Evolutionary conservation across 2,329 filamentous ascomycete genomes (phyloP), one percentile per base, ranked within the genome.

Genomic region (Sclerotiophoma versabilis): DNA sequence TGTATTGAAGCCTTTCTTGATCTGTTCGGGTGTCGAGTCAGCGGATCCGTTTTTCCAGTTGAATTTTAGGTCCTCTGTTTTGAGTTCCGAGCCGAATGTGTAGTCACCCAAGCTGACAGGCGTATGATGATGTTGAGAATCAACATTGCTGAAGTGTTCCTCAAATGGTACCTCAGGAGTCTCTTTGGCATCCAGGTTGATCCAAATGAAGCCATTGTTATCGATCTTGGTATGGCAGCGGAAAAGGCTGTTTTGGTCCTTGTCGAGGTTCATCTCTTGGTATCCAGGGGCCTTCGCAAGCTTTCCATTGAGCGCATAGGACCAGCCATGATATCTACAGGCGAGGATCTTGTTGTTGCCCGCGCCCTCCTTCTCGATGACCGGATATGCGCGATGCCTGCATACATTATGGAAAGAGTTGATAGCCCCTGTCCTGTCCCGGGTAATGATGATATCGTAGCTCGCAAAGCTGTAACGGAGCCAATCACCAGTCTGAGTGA

Each of bases 291-390:
- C 77, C 25, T 79, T 80, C 17, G 75, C 73, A 1, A 80, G 64
- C 12, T 72, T 71, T 0, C 77, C 78, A 20, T 74, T 75, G 15
- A 74, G 68, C 1, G 72, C 70, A 44, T 80, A 80, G 1, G 72
- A 75, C 78, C 77, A 80, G 5, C 77, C 77, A 48, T 79, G 77
- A 29, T 79, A 79, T 45, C 74, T 72, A 55, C 77, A 79, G 5
- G 70, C 69, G 3, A 78, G 60, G 4, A 76, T 67, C 12, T 66
- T 68, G 8, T 70, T 66, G 9, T 68, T 73, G 1, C 76, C 75
- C 1, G 62, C 62, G 2, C 64, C 49, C 9, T 62, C 56, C n/a
- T 63, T 58, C 26, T 70, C 71, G n/a, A 68, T 49, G 10, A 68
- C 54, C 3, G 65, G 62, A 43, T 75, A 78, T 0, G 76, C 77